Base-by-base conservation (phyloP, 768 basidiomycete species). In the Lactifluus pinguis region DNA sequence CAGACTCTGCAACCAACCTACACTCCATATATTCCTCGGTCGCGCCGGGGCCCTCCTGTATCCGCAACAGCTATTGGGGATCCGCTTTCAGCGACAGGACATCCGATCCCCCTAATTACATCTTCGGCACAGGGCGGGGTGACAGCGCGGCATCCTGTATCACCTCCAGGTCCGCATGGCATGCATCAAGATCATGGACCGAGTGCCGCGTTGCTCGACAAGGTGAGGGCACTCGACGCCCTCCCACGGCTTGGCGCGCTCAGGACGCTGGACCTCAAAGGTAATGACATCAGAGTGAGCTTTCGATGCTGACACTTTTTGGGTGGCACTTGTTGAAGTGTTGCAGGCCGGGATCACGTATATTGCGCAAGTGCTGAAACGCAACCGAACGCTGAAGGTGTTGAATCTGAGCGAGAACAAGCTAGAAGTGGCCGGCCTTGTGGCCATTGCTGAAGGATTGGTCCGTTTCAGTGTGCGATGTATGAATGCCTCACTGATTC, bases 321-420 rank as follows among this genome's bases (percentile, higher is more conserved):
- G 47, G 17, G 39, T 38, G 25, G 25, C 25, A 32, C 29, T 14
- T 42, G 38, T 49, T 62, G 47, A 62, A 38, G 25, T 30, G 29
- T 58, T 58, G 39, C 62, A 83, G 81, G 81, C 73, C 47, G 95
- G 95, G 0, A 86, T 98, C 39, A 83, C 82, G 0, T 98, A 97
- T 69, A 83, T 98, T 51, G 87, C 94, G 0, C 95, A 98, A 73
- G 95, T 98, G 0, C 76, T 98, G 64, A 98, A 98, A 70, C 86
- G 95, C 41, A 98, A 99, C 72, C 79, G 94, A 48, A 98, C 95
- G 3, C 77, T 98, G 48, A 97, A 95, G 73, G 86, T 98, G 6
- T 79, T 98, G 29, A 98, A 98, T 71, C 74, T 98, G 54, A 87
- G 89, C 68, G 95, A 98, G 71, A 98, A 98, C 72, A 92, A 89